Percentiles rank a stretch among this genome's conserved stretches.
phyloP scores from a whole-genome alignment of 148 eudicot genomes.

The Rhododendron simsii region DNA sequence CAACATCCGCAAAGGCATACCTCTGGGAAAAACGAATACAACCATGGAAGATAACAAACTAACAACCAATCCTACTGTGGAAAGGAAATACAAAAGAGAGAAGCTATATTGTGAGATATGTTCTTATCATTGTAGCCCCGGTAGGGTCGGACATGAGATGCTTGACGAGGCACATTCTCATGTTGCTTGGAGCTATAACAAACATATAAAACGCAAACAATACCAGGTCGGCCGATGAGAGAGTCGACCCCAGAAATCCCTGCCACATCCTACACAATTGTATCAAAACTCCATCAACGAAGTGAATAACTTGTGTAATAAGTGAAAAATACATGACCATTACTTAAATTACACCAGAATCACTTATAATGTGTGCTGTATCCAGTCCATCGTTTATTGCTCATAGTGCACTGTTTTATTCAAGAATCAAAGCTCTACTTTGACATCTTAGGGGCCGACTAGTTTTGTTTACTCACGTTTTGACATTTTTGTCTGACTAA shows the following conservation, averaged over 20 bases:
- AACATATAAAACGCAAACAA: conserved; percentile 91
- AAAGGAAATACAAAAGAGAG: neutral
- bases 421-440: neutral
- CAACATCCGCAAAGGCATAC: too few species aligned
- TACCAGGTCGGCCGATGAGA: conserved; percentile 76
- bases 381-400: neutral
- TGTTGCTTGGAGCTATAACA: conserved; percentile 72
- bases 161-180: conserved; percentile 72
- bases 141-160: conserved; percentile 93
- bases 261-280: conserved; percentile 80
- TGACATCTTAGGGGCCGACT: neutral
- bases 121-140: conserved; percentile 74
- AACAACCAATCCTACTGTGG: too few species aligned
- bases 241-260: conserved; percentile 85
- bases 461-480: neutral
- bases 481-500: neutral
- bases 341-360: neutral
- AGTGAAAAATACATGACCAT: neutral
- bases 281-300: conserved; percentile 3
- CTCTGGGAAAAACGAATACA: too few species aligned
- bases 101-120: conserved; percentile 54
- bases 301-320: neutral
- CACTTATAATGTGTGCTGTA: neutral
- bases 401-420: neutral
- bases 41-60: too few species aligned